A percentile compares a stretch with the other conserved stretches of the same genome.
These are phyloP conservation scores for Adansonia rubrostipa DNA, from an alignment of 441 rosid genomes.

Conservation along the genomic window DNA sequence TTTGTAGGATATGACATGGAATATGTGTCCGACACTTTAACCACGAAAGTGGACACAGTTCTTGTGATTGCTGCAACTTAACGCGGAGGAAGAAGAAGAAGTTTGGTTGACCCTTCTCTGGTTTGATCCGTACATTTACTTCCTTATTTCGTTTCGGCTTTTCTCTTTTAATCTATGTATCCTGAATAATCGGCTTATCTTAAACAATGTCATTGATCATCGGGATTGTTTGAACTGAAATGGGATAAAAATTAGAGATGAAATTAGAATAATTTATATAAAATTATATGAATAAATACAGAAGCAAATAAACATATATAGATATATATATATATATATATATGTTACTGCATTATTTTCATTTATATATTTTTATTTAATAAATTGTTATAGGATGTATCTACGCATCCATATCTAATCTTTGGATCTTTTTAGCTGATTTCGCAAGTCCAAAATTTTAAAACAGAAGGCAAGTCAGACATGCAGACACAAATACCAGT, in stretches of 20 bases:
- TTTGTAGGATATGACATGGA: too few species aligned
- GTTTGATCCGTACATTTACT: background rate
- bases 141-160: too few species aligned
- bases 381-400: background rate
- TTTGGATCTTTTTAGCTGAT: background rate
- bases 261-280: conserved; percentile 5
- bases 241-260: background rate
- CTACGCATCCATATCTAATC: background rate
- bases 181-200: too few species aligned
- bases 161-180: too few species aligned
- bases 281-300: background rate
- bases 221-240: background rate
- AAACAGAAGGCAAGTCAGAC: background rate
- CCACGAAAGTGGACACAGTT: too few species aligned
- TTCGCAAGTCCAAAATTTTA: background rate
- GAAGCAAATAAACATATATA: background rate
- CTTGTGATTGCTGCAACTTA: too few species aligned
- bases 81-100: background rate
- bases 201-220: background rate
- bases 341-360: background rate
- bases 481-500: background rate
- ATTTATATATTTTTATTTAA: background rate
- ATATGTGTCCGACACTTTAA: too few species aligned
- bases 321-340: too few species aligned
- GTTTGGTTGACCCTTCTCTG: background rate